Percentiles rank a stretch among this genome's conserved stretches.
Conservation (phyloP, 257 asterid genomes). For the Salvia rosmarinus region DNA sequence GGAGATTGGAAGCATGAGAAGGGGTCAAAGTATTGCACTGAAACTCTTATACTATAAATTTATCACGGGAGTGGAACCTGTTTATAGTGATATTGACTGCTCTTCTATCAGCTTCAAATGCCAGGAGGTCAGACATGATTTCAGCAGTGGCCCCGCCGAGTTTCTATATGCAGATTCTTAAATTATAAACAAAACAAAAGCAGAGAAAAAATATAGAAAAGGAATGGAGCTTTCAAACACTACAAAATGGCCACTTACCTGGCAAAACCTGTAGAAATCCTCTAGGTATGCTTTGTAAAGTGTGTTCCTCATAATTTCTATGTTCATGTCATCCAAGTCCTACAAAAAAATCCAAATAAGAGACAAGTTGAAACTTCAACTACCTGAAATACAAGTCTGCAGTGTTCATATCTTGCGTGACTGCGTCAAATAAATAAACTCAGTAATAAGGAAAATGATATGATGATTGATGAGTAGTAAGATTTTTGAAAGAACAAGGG, state of each 20-base stretch:
- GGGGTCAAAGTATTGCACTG: conserved; percentile 7
- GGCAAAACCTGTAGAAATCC: conserved; percentile 87
- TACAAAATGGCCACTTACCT: conserved; percentile 44
- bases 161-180: conserved; percentile 50
- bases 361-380: conserved; percentile 6
- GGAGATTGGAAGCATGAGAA: conserved; percentile 37
- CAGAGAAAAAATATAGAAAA: conserved; percentile 10
- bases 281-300: conserved; percentile 95
- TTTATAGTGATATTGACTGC: conserved; percentile 92
- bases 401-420: conserved; percentile 13
- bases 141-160: conserved; percentile 95
- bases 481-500: neutral
- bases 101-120: conserved; percentile 95
- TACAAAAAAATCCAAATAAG: conserved; percentile 34
- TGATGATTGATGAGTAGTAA: neutral
- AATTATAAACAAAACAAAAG: conserved; percentile 28
- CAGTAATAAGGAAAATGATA: neutral
- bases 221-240: conserved; percentile 19
- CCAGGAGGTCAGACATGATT: conserved; percentile 87
- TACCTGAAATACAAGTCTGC: conserved; percentile 9
- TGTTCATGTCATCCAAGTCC: conserved; percentile 98
- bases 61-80: conserved; percentile 47
- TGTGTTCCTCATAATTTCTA: conserved; percentile 94
- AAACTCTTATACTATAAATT: conserved; percentile 7
- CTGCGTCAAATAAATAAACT: conserved; percentile 19